Evolutionary conservation across 2,329 filamentous ascomycete genomes (phyloP), one percentile per base, ranked within the genome.

Genomic region (Fusarium sp.): DNA sequence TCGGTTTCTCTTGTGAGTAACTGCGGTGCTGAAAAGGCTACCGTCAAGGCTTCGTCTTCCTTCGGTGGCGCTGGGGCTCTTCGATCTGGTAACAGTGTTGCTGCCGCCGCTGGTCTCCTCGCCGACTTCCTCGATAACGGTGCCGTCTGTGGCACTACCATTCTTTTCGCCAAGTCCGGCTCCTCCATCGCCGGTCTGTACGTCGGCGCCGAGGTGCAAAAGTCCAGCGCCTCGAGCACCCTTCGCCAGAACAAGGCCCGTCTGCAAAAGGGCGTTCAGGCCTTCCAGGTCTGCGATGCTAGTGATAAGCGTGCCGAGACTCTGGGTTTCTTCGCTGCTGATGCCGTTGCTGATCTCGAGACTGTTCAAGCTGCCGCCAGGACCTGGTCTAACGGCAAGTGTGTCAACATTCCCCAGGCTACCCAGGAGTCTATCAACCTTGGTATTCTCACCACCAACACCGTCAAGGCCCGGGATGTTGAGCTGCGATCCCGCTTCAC

Each of bases 161-260:
- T 73, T 12, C 21, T 73, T 7, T 71, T 73, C n/a, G 67, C 71
- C 48, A 73, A 73, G 55, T 62, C 69, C 11, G 71, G 71, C 1
- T 52, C 62, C 14, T 58, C 65, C 1, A 48, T 73, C 11, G 69
- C 71, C 24, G 71, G 71, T 26, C 32, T 73, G 1, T 73, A 73
- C 9, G 59, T 68, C 1, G 71, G 71, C 15, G 62, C 67, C 2
- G 71, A 73, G 5, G 65, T 71, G 2, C 71, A 73, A 5, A 73
- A 73, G 60, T 20, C n/a, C 2, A 65, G 71, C 6, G 69, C 68
- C 30, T 64, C 69, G 1, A 42, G 19, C 34, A 38, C 60, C 1
- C 50, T 73, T 17, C 67, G 57, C 34, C 52, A 61, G 28, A 62
- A 63, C 34, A 49, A 34, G 20, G 7, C 49, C 26, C 56, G 56